Evolutionary conservation across 768 basidiomycete species (phyloP).

Genomic region (Neoboletus brunneissimus): DNA sequence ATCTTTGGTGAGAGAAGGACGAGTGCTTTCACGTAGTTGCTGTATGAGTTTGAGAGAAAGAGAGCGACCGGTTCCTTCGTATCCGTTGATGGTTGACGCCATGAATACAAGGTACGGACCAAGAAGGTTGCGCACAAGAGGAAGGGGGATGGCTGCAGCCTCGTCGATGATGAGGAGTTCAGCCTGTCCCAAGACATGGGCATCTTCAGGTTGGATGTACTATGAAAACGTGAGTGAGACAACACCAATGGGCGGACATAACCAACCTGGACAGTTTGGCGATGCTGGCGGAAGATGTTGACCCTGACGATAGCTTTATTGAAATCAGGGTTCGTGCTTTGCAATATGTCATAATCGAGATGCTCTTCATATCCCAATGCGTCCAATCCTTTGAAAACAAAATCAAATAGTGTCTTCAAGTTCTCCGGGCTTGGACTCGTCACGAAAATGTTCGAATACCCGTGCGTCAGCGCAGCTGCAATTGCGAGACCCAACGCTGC

Average conservation of each 20-base stretch:
- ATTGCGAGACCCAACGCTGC: constrained; percentile 95
- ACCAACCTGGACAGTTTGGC: constrained; percentile 92
- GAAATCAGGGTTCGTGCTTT: constrained; percentile 92
- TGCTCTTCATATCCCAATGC: constrained; percentile 95
- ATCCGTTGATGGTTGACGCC: constrained; percentile 99
- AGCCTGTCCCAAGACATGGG: constrained; percentile 95
- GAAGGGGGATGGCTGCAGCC: constrained; percentile 96
- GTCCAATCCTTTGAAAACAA: constrained; percentile 96
- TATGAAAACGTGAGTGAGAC: constrained; percentile 32
- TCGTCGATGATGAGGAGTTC: constrained; percentile 98
- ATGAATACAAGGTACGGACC: constrained; percentile 98
- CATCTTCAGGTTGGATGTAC: constrained; percentile 99
- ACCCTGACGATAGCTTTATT: constrained; percentile 95
- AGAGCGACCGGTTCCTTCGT: constrained; percentile 99
- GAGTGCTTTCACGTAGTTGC: constrained; percentile 89
- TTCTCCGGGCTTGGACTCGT: constrained; percentile 98
- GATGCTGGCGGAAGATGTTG: constrained; percentile 87
- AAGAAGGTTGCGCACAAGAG: constrained; percentile 91
- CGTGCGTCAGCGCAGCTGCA: constrained; percentile 87
- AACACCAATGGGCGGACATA: background rate
- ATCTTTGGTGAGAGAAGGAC: constrained; percentile 73
- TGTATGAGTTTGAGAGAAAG: constrained; percentile 97
- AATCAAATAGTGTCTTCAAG: constrained; percentile 95
- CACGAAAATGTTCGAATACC: constrained; percentile 97
- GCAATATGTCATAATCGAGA: constrained; percentile 93